Base-by-base conservation (phyloP, 371 early-diverging fungal species). In the Rhizopus arrhizus region DNA sequence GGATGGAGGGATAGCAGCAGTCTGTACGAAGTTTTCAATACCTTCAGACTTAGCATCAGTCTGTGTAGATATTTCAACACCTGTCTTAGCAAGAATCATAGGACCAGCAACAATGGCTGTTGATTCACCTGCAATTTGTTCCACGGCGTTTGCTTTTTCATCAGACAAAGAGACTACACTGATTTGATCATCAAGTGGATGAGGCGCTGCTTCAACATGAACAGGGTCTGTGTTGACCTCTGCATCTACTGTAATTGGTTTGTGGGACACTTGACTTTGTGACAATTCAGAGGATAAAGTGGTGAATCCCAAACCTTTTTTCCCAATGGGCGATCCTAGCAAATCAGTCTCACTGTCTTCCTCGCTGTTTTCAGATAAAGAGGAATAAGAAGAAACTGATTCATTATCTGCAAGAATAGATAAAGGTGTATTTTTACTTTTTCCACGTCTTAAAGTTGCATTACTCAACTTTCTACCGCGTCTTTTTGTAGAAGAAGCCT, bases 151-250 rank as follows among this genome's bases (percentile, higher is more conserved):
- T 35, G 34, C 32, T 22, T 49, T 45, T 42, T 61, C 60, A 22
- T 48, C 50, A 15, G 63, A 55, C 45, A 56, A 9, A n/a, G 51
- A 32, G 8, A 28, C 35, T 29, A 46, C 38, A 58, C 53, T 51
- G 28, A 72, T 40, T 50, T 76, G 72, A 55, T 76, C 77, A 16
- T 69, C 72, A 5, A 76, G 49, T 31, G 74, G 58, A 29, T 70
- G 68, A 28, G 67, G 61, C 9, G 47, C 61, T 22, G 51, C 11
- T 8, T 40, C 28, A 6, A 15, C 11, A 16, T 65, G 56, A 3
- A 62, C 40, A 22, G 60, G 46, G 5, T 66, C 67, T 32, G 67
- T 63, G 12, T 59, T 64, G 10, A 59, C 46, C 60, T 59, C 50
- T 12, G 62, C 67, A 61, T 64, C 66, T 11, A 62, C 54, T 12